phyloP scores from a whole-genome alignment of 2,329 filamentous ascomycete species.

The Exophiala xenobiotica region DNA sequence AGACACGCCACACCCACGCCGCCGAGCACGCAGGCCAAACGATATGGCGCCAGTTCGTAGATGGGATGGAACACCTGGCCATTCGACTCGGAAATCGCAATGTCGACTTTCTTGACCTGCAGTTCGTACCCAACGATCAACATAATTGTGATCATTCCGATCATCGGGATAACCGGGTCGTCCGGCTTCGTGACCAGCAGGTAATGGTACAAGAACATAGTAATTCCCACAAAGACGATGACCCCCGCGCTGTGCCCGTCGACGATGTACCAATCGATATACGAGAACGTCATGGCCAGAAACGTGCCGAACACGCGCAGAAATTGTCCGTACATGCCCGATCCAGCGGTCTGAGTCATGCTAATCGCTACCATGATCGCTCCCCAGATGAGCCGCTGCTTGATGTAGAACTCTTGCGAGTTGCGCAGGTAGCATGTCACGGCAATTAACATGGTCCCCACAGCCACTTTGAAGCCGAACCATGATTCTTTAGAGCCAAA shows the following conservation, averaged over 20 bases:
- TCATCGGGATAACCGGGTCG: slow-evolving; percentile 61
- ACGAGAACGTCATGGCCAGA: slow-evolving; percentile 63
- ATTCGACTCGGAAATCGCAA: slow-evolving; percentile 55
- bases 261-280: slow-evolving; percentile 76
- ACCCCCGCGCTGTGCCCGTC: slow-evolving; percentile 61
- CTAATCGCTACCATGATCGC: slow-evolving; percentile 73
- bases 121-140: slow-evolving; percentile 72
- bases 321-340: slow-evolving; percentile 69
- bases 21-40: slow-evolving; percentile 65
- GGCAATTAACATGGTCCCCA: slow-evolving; percentile 70
- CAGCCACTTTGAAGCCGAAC: slow-evolving; percentile 71
- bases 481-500: slow-evolving; percentile 64
- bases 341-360: slow-evolving; percentile 67
- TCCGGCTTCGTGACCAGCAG: slow-evolving; percentile 65
- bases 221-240: slow-evolving; percentile 55
- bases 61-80: slow-evolving; percentile 70
- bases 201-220: slow-evolving; percentile 56
- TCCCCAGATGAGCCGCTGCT: slow-evolving; percentile 73
- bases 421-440: slow-evolving; percentile 64
- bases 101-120: slow-evolving; percentile 66
- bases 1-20: slow-evolving; percentile 71
- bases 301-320: slow-evolving; percentile 66
- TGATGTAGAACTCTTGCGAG: slow-evolving; percentile 66
- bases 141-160: slow-evolving; percentile 59
- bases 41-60: slow-evolving; percentile 68